These are phyloP conservation scores for Metschnikowia matae DNA, from an alignment of 805 yeast genomes.

Conservation along the genomic window DNA sequence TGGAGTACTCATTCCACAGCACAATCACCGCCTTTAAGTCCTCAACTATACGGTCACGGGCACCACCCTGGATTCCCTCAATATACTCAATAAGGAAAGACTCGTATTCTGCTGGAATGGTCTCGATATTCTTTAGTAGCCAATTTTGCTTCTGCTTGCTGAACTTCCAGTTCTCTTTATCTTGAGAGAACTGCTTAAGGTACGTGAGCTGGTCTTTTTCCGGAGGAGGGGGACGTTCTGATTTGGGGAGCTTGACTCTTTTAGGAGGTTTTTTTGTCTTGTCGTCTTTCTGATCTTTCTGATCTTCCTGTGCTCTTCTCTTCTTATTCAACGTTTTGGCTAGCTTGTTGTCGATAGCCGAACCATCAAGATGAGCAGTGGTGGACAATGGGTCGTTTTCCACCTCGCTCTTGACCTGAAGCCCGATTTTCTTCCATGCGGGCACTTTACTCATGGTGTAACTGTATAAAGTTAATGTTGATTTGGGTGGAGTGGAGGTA, in stretches of 20 bases:
- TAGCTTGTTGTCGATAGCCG: slow-evolving; percentile 39
- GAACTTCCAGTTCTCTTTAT: slow-evolving; percentile 69
- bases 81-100: slow-evolving; percentile 49
- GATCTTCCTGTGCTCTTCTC: slow-evolving; percentile 22
- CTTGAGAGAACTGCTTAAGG: slow-evolving; percentile 53
- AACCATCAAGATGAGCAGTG: slow-evolving; percentile 43
- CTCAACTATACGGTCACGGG: slow-evolving; percentile 51
- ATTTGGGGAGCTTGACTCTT: slow-evolving; percentile 63
- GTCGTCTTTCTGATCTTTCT: slow-evolving; percentile 15
- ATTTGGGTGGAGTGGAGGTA: neutral
- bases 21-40: slow-evolving; percentile 45
- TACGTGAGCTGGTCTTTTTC: slow-evolving; percentile 73
- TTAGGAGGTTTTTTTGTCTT: slow-evolving; percentile 57
- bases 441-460: slow-evolving; percentile 42
- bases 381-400: slow-evolving; percentile 44
- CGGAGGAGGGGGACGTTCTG: slow-evolving; percentile 65
- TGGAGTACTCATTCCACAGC: slow-evolving; percentile 54
- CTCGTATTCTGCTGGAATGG: slow-evolving; percentile 52
- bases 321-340: slow-evolving; percentile 39
- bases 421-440: slow-evolving; percentile 80
- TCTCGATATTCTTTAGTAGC: slow-evolving; percentile 60
- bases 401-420: slow-evolving; percentile 50
- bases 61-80: slow-evolving; percentile 65
- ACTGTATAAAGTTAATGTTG: neutral
- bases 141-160: slow-evolving; percentile 85